These are phyloP conservation scores for Dittrichia graveolens DNA, from an alignment of 129 eudicot genomes.

Conservation along the genomic window DNA sequence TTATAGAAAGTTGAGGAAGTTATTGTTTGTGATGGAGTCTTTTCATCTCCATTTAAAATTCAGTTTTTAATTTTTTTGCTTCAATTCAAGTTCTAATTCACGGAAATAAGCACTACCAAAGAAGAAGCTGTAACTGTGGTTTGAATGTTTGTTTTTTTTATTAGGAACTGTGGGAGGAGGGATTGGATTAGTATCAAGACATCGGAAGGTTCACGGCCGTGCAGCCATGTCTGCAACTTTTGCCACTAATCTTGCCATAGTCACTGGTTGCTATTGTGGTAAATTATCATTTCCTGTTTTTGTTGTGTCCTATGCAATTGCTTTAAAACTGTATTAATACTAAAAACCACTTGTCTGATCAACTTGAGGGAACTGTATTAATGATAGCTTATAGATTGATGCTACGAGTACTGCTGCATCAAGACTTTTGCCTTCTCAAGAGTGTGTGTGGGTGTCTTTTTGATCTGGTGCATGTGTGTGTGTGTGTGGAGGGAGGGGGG, in stretches of 20 bases:
- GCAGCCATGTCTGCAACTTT: slow-evolving; percentile 74
- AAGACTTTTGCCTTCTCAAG: too few relatives aligned
- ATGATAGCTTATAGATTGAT: slow-evolving; percentile 8
- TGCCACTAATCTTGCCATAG: slow-evolving; percentile 85
- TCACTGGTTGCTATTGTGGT: slow-evolving; percentile 93
- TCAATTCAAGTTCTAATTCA: neutral
- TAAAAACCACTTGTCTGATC: neutral
- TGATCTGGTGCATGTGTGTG: neutral
- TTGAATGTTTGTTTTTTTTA: slow-evolving; percentile 16
- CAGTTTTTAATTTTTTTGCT: neutral
- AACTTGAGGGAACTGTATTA: neutral
- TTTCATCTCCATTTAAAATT: slow-evolving; percentile 2
- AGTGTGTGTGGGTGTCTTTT: neutral
- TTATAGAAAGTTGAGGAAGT: neutral
- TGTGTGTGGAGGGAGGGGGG: too few relatives aligned
- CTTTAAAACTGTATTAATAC: neutral
- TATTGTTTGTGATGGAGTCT: neutral
- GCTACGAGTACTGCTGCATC: too few relatives aligned
- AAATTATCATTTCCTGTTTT: slow-evolving; percentile 23
- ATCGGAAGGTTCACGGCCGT: slow-evolving; percentile 66
- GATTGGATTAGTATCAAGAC: slow-evolving; percentile 68
- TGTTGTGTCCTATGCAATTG: neutral
- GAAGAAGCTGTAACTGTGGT: neutral
- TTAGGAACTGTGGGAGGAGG: slow-evolving; percentile 81
- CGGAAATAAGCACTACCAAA: slow-evolving; percentile 1